Evolutionary conservation across 2,329 filamentous ascomycete genomes (phyloP), one percentile per base, ranked within the genome.

Genomic region (Cladosporium sp.): DNA sequence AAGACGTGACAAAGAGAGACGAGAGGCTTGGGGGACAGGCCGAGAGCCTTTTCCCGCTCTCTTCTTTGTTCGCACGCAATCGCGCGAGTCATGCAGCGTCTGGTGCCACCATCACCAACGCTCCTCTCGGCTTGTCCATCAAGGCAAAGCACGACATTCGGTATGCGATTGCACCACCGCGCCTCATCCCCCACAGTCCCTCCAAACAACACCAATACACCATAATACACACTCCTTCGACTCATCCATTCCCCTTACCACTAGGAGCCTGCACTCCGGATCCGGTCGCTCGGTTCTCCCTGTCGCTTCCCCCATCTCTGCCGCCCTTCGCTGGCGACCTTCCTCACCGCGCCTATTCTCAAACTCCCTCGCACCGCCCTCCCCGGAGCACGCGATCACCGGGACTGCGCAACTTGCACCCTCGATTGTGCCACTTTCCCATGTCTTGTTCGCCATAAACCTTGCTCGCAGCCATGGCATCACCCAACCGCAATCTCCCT

Each of bases 381-480:
- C 36, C 24, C 36, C 44, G 47, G 18, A 50, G 47, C 47, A 41
- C 38, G 38, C 47, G 38, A 50, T 27, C 47, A 47, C 17, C 32
- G 18, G 6, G 17, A 24, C 37, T 24, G 22, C 20, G n/a, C 40
- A 43, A 24, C 43, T 15, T n/a, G 18, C 15, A 27, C 27, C 7
- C 11, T 11, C 38, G 47, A 41, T 41, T 41, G 39, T 27, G 20
- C 27, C 45, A 48, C 45, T 48, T 32, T 48, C 45, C 45, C 45
- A 48, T 48, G 45, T 48, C 37, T 37, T 24, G 29, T 41, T 48
- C 45, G 45, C 45, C 45, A 48, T 48, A 48, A 48, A 48, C 45
- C 37, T 34, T 41, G 8, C 13, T 15, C 32, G 29, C 49, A 42
- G 42, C 32, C 39, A 56, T 56, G 51, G 54, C 54, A 50, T 54